A percentile compares a stretch with the other conserved stretches of the same genome.
Evolutionary conservation across 352 stramenopile species (phyloP).

Genomic region (Thraustotheca clavata): DNA sequence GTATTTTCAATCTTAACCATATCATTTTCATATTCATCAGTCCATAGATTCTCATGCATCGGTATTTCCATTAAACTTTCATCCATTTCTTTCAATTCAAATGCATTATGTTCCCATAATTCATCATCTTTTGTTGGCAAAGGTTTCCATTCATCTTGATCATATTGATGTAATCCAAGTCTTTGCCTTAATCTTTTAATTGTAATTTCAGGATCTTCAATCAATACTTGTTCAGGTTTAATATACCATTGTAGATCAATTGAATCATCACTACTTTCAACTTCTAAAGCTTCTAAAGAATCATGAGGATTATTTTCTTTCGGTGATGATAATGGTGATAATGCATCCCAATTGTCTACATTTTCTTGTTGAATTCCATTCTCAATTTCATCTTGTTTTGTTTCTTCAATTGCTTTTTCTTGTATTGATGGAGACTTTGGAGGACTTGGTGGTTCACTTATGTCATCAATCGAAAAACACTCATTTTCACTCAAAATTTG

Average conservation of each 20-base stretch:
- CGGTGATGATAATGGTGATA: not conserved
- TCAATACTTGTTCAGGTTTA: not conserved
- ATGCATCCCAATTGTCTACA: not conserved
- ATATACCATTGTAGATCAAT: constrained; percentile 13
- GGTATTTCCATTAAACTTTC: too few species aligned
- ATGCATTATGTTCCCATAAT: too few species aligned
- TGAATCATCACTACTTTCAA: not conserved
- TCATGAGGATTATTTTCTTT: not conserved
- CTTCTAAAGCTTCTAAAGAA: not conserved
- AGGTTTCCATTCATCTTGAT: not conserved
- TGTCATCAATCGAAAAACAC: constrained; percentile 10
- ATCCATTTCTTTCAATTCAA: too few species aligned
- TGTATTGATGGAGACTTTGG: not conserved
- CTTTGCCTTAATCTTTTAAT: constrained; percentile 5
- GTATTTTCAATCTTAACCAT: too few species aligned
- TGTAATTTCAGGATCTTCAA: constrained; percentile 18
- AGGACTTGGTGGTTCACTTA: not conserved
- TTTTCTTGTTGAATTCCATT: not conserved
- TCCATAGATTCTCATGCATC: too few species aligned
- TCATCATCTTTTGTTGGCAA: too few species aligned
- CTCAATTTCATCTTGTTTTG: too few species aligned
- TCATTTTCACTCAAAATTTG: not conserved
- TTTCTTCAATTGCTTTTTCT: not conserved
- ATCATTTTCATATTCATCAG: too few species aligned
- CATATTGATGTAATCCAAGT: constrained; percentile 2